phyloP scores from a whole-genome alignment of 148 eudicot species.

The Dysphania ambrosioides region DNA sequence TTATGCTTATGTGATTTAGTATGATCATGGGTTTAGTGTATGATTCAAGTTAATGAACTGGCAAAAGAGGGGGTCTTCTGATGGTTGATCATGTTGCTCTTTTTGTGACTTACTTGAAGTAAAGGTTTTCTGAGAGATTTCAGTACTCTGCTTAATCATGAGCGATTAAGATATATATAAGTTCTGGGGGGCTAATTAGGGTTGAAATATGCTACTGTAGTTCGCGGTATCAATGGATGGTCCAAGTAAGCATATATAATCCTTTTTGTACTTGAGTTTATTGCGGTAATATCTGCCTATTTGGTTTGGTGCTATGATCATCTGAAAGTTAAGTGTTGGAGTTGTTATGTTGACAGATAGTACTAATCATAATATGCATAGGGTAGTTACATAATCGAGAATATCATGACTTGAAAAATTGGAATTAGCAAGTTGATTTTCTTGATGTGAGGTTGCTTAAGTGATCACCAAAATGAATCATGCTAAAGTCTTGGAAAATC shows the following conservation, averaged over 20 bases:
- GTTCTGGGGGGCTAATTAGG: background rate
- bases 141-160: background rate
- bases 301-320: background rate
- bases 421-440: background rate
- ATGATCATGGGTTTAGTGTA: constrained; percentile 4
- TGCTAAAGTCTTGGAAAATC: constrained; percentile 5
- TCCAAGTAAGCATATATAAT: background rate
- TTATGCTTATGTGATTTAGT: background rate
- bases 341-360: background rate
- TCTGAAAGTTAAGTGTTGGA: constrained; percentile 1
- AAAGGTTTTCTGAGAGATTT: background rate
- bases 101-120: background rate
- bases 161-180: too few species aligned
- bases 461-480: background rate
- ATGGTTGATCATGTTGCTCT: background rate
- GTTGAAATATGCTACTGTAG: too few species aligned
- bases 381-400: background rate
- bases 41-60: background rate
- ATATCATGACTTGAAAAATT: background rate
- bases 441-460: background rate
- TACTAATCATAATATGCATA: background rate
- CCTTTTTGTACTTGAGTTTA: too few species aligned
- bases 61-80: background rate
- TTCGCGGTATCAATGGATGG: background rate
- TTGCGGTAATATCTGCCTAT: too few species aligned